Base-by-base conservation (phyloP, 2,329 filamentous ascomycete species). In the Colletotrichum sublineola region DNA sequence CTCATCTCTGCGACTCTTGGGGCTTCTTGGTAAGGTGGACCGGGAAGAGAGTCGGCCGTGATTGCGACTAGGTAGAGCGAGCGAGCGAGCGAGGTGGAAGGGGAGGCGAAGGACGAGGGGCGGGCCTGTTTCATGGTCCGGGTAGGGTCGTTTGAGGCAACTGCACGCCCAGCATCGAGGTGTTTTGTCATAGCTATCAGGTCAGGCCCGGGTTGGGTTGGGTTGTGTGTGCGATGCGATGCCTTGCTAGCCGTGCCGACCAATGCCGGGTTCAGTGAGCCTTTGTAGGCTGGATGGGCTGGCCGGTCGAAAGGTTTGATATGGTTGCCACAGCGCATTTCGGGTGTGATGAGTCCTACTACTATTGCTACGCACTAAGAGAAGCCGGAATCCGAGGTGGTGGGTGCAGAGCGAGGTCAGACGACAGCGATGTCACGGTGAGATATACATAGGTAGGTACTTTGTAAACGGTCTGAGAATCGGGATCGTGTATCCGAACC, bases 61-160 rank as follows among this genome's bases (percentile, higher is more conserved):
- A 55, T 63, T 48, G 55, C 31, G 31, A 61, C 29, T 33, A 40
- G 36, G 40, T 33, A 40, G 36, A 50, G n/a, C 31, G 29, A 42
- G 8, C 24, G 36, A 20, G 36, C 14, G 36, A 29, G 9, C 15
- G 55, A 29, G 36, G 33, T 57, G 55, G 7, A 33, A 40, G n/a
- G 53, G 50, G 50, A 20, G 50, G 52, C 31, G 52, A 55, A 40
- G 36, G 55, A 57, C 55, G 40, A n/a, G 20, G 52, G 44, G 57
- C 42, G 65, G 69, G 36, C 70, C 55, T 52, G 70, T 72, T 72
- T 72, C 70, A 72, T 9, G 55, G 66, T 65, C 60, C 50, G 50
- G 46, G 61, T 57, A 69, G 70, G 70, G 40, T 58, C 24, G 70
- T 72, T 72, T 72, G 70, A 72, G 69, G 70, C 70, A 55, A 46